Percentiles rank a stretch among this genome's conserved stretches.
phyloP scores from a whole-genome alignment of 169 alveolate species.

The Eimeria brunetti region DNA sequence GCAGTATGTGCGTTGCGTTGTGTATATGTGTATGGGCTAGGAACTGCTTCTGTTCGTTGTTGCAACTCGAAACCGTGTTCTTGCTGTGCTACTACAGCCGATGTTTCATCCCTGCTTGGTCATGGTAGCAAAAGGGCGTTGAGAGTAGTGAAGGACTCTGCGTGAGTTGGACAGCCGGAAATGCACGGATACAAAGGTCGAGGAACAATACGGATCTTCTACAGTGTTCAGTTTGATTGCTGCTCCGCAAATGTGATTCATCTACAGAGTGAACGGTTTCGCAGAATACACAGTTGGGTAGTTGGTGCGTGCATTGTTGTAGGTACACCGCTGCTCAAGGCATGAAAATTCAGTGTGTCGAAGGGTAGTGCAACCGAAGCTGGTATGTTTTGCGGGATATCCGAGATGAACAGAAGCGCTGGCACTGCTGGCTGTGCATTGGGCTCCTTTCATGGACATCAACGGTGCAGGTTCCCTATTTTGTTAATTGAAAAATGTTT shows the following conservation, averaged over 20 bases:
- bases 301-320: background rate
- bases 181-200: background rate
- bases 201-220: background rate
- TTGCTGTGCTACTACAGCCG: background rate
- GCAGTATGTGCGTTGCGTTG: background rate
- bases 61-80: background rate
- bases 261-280: background rate
- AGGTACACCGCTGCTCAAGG: background rate
- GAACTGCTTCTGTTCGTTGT: background rate
- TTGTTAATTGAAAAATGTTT: background rate
- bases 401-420: background rate
- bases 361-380: background rate
- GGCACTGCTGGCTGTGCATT: background rate
- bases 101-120: background rate
- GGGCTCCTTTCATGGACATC: background rate
- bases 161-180: background rate
- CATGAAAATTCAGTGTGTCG: background rate
- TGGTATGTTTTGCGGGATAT: background rate
- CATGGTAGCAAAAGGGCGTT: background rate
- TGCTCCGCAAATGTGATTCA: background rate
- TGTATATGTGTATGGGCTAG: background rate
- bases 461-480: background rate
- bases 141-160: background rate
- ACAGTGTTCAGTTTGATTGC: background rate
- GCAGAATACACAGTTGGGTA: background rate